Percentiles rank a stretch among this genome's conserved stretches.
Conservation (phyloP, 805 yeast genomes). For the Grigorovia transvaalensis region DNA sequence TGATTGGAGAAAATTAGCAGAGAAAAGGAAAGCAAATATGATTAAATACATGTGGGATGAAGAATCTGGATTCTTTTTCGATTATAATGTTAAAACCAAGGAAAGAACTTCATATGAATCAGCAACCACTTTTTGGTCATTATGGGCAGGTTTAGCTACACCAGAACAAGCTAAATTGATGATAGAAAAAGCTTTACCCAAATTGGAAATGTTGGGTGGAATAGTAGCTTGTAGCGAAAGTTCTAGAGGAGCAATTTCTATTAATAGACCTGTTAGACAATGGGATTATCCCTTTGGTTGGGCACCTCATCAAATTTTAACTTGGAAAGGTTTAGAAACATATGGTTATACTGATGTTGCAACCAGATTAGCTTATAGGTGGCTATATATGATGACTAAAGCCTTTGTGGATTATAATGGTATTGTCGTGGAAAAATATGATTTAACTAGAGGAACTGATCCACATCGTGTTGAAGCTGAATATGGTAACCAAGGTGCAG, state of each 20-base stretch:
- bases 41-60: conserved; percentile 79
- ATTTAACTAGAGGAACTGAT: conserved; percentile 70
- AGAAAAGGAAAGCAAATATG: conserved; percentile 42
- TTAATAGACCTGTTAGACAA: conserved; percentile 77
- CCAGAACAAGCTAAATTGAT: conserved; percentile 57
- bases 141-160: conserved; percentile 72
- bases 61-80: conserved; percentile 65
- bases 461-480: conserved; percentile 93
- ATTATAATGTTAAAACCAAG: conserved; percentile 57
- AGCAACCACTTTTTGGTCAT: conserved; percentile 86
- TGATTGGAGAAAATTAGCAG: conserved; percentile 56
- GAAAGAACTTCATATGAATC: conserved; percentile 61
- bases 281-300: conserved; percentile 98
- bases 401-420: conserved; percentile 90
- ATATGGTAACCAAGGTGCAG: conserved; percentile 93
- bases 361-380: conserved; percentile 65
- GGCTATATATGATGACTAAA: conserved; percentile 83
- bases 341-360: conserved; percentile 63
- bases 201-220: conserved; percentile 83
- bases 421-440: conserved; percentile 90
- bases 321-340: conserved; percentile 75
- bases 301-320: conserved; percentile 96
- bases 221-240: conserved; percentile 70
- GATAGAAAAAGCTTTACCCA: conserved; percentile 46
- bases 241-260: conserved; percentile 61